Conservation (phyloP, 2,329 filamentous ascomycete genomes). For the Ustulina deusta region DNA sequence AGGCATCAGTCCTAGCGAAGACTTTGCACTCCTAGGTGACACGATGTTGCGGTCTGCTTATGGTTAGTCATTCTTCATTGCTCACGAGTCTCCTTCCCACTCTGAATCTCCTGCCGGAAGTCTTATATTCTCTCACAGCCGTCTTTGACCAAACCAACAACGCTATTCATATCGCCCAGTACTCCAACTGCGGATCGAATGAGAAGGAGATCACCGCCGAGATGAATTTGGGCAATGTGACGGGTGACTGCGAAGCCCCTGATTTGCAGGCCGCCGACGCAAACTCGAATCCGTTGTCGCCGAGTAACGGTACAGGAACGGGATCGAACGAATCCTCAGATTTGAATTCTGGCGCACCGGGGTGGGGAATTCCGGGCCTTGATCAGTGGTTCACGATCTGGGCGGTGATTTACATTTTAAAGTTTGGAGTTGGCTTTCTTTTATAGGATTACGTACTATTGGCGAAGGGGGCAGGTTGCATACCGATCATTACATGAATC, state of each 20-base stretch:
- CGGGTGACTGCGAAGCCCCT: slow-evolving; percentile 46
- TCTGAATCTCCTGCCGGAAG: neutral
- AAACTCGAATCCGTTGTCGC: slow-evolving; percentile 24
- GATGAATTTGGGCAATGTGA: slow-evolving; percentile 46
- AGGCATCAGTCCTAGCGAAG: slow-evolving; percentile 61
- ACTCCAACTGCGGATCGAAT: slow-evolving; percentile 62
- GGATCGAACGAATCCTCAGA: slow-evolving; percentile 19
- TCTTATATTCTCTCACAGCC: slow-evolving; percentile 48
- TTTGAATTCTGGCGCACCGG: slow-evolving; percentile 10
- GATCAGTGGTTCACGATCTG: slow-evolving; percentile 18
- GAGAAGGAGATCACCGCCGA: slow-evolving; percentile 55
- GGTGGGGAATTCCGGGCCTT: neutral
- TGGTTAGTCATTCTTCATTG: slow-evolving; percentile 49
- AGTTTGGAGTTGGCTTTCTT: neutral
- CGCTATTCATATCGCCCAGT: slow-evolving; percentile 63
- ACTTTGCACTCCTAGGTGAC: slow-evolving; percentile 68
- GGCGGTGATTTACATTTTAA: neutral
- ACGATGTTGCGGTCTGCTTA: slow-evolving; percentile 69
- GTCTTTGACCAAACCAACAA: slow-evolving; percentile 65
- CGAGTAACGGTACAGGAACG: slow-evolving; percentile 12
- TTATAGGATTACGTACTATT: slow-evolving; percentile 1
- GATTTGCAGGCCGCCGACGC: slow-evolving; percentile 32
- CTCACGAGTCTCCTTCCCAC: neutral
- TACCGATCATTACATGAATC: slow-evolving; percentile 10
- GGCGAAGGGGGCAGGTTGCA: neutral